A percentile compares a stretch with the other conserved stretches of the same genome.
Conservation (phyloP, 2,329 filamentous ascomycete genomes). For the Microsporum ferrugineum region DNA sequence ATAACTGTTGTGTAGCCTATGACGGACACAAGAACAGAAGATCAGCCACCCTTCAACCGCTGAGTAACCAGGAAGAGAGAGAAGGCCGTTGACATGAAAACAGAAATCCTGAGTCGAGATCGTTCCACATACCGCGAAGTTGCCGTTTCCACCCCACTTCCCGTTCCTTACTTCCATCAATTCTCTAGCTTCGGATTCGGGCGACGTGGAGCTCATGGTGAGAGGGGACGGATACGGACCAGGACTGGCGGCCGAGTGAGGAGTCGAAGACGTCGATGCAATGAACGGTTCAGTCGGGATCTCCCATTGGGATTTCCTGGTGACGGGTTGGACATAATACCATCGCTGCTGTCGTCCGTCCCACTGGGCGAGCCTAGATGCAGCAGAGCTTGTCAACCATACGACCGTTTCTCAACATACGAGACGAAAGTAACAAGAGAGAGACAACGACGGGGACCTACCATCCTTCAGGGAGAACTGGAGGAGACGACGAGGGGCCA, state of each 20-base stretch:
- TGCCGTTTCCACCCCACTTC: conserved; percentile 9
- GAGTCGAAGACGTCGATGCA: conserved; percentile 23
- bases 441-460: conserved; percentile 16
- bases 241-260: conserved; percentile 17
- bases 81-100: too few species aligned
- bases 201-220: conserved; percentile 8
- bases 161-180: conserved; percentile 12
- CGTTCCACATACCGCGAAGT: conserved; percentile 11
- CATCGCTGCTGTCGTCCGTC: conserved; percentile 28
- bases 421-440: neutral
- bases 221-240: conserved; percentile 13
- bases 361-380: conserved; percentile 30
- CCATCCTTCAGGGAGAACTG: conserved; percentile 30
- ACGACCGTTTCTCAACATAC: neutral
- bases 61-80: neutral
- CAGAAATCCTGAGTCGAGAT: too few species aligned
- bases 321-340: conserved; percentile 32
- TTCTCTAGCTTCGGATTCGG: conserved; percentile 14
- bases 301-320: conserved; percentile 31
- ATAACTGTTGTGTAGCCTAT: conserved; percentile 1
- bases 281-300: conserved; percentile 31
- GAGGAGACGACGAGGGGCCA: conserved; percentile 29
- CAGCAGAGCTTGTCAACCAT: neutral
- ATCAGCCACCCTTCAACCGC: neutral
- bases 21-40: neutral